These are phyloP conservation scores for Flueggea neowawraea DNA, from an alignment of 441 rosid genomes.

Conservation along the genomic window DNA sequence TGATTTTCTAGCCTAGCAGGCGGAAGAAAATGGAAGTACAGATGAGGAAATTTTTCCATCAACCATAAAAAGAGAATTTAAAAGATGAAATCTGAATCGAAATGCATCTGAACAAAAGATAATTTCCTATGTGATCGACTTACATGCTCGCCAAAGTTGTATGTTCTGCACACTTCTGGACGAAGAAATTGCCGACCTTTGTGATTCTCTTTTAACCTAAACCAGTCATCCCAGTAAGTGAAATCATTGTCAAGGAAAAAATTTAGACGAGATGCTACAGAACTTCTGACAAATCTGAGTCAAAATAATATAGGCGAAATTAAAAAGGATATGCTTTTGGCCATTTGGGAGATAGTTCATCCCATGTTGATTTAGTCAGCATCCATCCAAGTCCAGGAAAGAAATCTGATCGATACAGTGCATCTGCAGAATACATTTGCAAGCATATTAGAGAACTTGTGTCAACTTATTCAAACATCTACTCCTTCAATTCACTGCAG, in stretches of 20 bases:
- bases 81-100: too few relatives aligned
- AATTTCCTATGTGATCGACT: constrained; percentile 16
- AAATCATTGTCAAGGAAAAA: constrained; percentile 64
- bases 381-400: constrained; percentile 99
- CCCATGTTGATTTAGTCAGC: constrained; percentile 83
- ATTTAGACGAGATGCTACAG: constrained; percentile 6
- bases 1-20: too few relatives aligned
- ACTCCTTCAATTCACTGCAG: too few relatives aligned
- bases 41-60: too few relatives aligned
- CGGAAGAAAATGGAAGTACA: too few relatives aligned
- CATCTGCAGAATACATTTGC: constrained; percentile 43
- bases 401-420: constrained; percentile 87
- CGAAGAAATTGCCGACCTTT: constrained; percentile 89
- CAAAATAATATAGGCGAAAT: constrained; percentile 5
- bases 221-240: constrained; percentile 99
- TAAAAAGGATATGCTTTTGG: constrained; percentile 98
- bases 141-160: constrained; percentile 98
- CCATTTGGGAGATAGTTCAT: constrained; percentile 97
- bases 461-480: too few relatives aligned
- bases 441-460: background rate
- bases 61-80: too few relatives aligned
- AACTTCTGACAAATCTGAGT: constrained; percentile 10
- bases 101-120: too few relatives aligned
- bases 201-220: constrained; percentile 86
- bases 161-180: constrained; percentile 98